These are phyloP conservation scores for Prorocentrum cordatum DNA, from an alignment of 169 alveolate species.

Conservation along the genomic window DNA sequence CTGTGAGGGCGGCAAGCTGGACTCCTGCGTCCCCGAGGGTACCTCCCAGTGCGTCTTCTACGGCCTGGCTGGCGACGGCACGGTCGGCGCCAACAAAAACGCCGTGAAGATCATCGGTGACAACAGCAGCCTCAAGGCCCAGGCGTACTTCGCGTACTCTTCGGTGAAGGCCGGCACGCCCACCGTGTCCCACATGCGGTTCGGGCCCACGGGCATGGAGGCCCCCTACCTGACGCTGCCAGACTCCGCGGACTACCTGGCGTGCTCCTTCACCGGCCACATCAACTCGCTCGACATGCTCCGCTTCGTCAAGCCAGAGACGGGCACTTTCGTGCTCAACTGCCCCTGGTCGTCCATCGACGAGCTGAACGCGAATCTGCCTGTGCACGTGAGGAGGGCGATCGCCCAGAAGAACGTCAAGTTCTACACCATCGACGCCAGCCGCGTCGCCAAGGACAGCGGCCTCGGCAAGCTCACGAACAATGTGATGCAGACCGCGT, in stretches of 20 bases:
- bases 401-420: slow-evolving; percentile 68
- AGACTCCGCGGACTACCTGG: slow-evolving; percentile 68
- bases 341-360: slow-evolving; percentile 67
- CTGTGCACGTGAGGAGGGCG: slow-evolving; percentile 32
- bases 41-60: slow-evolving; percentile 75
- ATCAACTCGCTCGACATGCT: too few species aligned
- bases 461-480: slow-evolving; percentile 74
- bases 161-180: slow-evolving; percentile 73
- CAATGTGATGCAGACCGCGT: slow-evolving; percentile 72
- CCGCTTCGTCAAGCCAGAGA: slow-evolving; percentile 49
- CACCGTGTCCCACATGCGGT: slow-evolving; percentile 72
- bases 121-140: slow-evolving; percentile 61
- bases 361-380: slow-evolving; percentile 36
- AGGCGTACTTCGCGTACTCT: slow-evolving; percentile 73
- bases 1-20: slow-evolving; percentile 27
- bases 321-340: slow-evolving; percentile 69
- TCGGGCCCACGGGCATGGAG: slow-evolving; percentile 71
- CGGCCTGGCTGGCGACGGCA: slow-evolving; percentile 76
- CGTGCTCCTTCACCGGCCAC: slow-evolving; percentile 70
- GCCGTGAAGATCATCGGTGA: slow-evolving; percentile 75
- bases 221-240: slow-evolving; percentile 61
- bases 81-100: slow-evolving; percentile 75
- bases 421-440: slow-evolving; percentile 73
- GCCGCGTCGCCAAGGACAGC: slow-evolving; percentile 46
- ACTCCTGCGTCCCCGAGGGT: slow-evolving; percentile 38